Evolutionary conservation across 805 yeast genomes (phyloP), one percentile per base, ranked within the genome.

Genomic region (Clavispora phyllophila): DNA sequence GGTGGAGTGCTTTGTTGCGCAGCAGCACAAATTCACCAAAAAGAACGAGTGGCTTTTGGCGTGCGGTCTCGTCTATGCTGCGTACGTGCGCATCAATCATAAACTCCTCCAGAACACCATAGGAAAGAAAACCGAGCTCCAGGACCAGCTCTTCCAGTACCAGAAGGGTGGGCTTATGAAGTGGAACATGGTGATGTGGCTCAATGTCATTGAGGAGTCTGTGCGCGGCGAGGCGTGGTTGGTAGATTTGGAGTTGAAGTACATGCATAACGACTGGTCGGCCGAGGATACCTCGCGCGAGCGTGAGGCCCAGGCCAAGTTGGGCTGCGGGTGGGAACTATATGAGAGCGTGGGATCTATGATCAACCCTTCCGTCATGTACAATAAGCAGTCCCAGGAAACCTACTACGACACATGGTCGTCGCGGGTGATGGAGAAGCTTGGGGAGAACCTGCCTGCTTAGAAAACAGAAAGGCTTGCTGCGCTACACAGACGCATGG

Each of bases 11-110:
- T 83, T 73, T 49, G 61, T 70, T 31, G 59, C 66, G 3, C 77
- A 78, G 53, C 69, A 73, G 37, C 70, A 72, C 35, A 77, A 78
- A 48, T 73, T 82, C 31, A 47, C 51, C n/a, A 69, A 66, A 46
- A 74, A 74, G 27, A 79, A 76, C 44, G 82, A 81, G 31, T 84
- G 89, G 88, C 78, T 80, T 7, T 58, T 84, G 18, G 76, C 84
- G 3, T 81, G 86, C 56, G 90, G 90, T 0, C 56, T 84, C 47
- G 70, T 83, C 0, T 67, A 82, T 27, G 74, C 82, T 15, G 81
- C 82, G 12, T 79, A 78, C 42, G 63, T 70, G 15, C 67, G 80
- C 13, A 68, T 83, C 25, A 79, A 81, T 56, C 71, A 74, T 43
- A 66, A 66, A 18, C 56, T 68, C 26, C 57, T 82, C 13, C 56